Percentiles rank a stretch among this genome's conserved stretches.
These are phyloP conservation scores for Cicer cuneatum DNA, from an alignment of 306 rosid genomes.

Conservation along the genomic window DNA sequence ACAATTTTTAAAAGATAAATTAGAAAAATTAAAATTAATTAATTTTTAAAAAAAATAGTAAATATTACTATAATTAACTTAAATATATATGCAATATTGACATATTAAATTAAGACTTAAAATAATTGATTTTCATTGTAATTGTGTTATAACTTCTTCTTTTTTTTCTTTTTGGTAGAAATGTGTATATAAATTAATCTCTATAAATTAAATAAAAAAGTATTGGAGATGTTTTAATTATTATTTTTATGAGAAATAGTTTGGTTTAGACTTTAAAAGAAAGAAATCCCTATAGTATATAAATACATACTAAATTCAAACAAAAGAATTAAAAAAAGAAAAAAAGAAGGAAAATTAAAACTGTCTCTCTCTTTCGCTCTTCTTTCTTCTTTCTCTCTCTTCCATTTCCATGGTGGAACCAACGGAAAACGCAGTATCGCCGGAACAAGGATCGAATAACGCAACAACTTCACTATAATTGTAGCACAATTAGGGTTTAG, in stretches of 20 bases:
- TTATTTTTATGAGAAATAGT: neutral
- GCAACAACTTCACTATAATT: neutral
- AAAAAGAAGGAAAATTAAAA: slow-evolving; percentile 1
- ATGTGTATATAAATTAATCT: no score
- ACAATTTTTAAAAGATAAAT: no score
- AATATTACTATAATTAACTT: no score
- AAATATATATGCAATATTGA: no score
- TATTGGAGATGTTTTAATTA: neutral
- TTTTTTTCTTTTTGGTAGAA: no score
- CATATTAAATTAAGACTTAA: no score
- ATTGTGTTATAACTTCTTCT: no score
- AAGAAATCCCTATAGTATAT: slow-evolving; percentile 1
- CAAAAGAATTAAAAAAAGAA: neutral
- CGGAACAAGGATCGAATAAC: slow-evolving; percentile 23
- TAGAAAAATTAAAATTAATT: no score
- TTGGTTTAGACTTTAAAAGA: slow-evolving; percentile 3
- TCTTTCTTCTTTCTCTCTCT: slow-evolving; percentile 33
- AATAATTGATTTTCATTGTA: no score
- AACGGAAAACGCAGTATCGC: slow-evolving; percentile 49
- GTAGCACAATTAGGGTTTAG: slow-evolving; percentile 42
- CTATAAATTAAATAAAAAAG: no score
- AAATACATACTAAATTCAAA: neutral
- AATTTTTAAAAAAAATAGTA: no score
- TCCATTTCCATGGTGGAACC: slow-evolving; percentile 50
- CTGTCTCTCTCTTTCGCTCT: slow-evolving; percentile 23